phyloP scores from a whole-genome alignment of 805 yeast species.

The Candida peoriensis region DNA sequence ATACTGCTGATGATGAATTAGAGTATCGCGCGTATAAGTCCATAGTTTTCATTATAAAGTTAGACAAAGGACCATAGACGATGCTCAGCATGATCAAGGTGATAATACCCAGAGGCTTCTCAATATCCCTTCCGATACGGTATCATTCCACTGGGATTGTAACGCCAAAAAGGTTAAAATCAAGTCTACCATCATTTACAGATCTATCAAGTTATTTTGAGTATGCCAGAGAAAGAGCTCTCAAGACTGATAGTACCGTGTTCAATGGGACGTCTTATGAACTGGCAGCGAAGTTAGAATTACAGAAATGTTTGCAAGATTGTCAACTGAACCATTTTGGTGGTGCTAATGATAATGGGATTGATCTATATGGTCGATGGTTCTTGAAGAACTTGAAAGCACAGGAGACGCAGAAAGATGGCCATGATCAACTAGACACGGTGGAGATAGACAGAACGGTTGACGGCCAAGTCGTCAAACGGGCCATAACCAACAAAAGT shows the following conservation, averaged over 20 bases:
- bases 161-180: neutral
- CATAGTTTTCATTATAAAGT: too few species aligned
- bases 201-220: constrained; percentile 9
- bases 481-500: constrained; percentile 4
- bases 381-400: constrained; percentile 3
- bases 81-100: too few species aligned
- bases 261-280: constrained; percentile 24
- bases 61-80: too few species aligned
- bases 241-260: constrained; percentile 17
- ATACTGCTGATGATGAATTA: too few species aligned
- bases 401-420: neutral
- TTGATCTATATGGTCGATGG: constrained; percentile 21
- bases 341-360: constrained; percentile 23
- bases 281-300: constrained; percentile 13
- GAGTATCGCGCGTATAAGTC: too few species aligned
- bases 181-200: neutral
- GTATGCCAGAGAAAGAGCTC: constrained; percentile 14
- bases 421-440: neutral
- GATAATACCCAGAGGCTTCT: too few species aligned
- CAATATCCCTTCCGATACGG: neutral
- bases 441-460: neutral
- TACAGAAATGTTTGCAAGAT: constrained; percentile 6
- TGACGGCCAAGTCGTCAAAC: constrained; percentile 10
- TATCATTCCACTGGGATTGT: neutral
- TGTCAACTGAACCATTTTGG: constrained; percentile 14